Percentiles rank a stretch among this genome's conserved stretches.
Conservation (phyloP, 1,139 yeast species). For the Lodderomyces oxycetoniae region DNA sequence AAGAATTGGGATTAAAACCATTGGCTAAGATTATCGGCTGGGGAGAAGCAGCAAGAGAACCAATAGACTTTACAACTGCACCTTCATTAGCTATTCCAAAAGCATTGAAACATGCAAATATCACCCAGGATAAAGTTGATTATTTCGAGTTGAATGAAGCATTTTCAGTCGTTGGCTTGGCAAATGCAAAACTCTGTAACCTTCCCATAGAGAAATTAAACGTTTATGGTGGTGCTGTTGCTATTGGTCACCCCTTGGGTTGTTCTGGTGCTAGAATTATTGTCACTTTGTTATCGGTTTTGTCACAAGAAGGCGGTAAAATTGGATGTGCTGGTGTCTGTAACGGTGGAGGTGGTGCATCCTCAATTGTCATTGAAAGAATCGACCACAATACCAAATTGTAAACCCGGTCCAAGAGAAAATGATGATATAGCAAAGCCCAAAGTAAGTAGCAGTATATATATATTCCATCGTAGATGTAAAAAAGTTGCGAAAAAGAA, state of each 20-base stretch:
- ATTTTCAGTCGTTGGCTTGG: slow-evolving; percentile 91
- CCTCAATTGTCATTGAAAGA: slow-evolving; percentile 35
- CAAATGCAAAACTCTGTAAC: slow-evolving; percentile 72
- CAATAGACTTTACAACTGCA: slow-evolving; percentile 91
- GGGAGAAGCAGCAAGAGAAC: slow-evolving; percentile 98
- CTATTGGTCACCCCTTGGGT: slow-evolving; percentile 95
- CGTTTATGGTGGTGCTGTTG: slow-evolving; percentile 98
- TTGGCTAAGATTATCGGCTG: slow-evolving; percentile 84
- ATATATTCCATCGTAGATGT: no score
- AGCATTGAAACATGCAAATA: slow-evolving; percentile 83
- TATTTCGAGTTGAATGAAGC: slow-evolving; percentile 95
- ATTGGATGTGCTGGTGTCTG: slow-evolving; percentile 93
- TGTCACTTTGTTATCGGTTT: slow-evolving; percentile 73
- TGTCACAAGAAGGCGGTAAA: slow-evolving; percentile 80
- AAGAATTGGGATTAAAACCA: slow-evolving; percentile 82
- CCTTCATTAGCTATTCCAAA: slow-evolving; percentile 93
- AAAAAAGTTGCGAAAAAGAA: no score
- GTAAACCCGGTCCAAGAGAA: no score
- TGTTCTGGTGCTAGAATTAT: slow-evolving; percentile 96
- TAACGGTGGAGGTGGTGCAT: slow-evolving; percentile 99
- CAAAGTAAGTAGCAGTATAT: no score
- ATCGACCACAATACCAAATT: slow-evolving; percentile 28
- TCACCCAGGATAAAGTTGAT: slow-evolving; percentile 57
- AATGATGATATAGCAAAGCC: no score
- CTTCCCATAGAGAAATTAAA: slow-evolving; percentile 70